phyloP scores from a whole-genome alignment of 768 basidiomycete species.

The Pulveroboletus ravenelii region DNA sequence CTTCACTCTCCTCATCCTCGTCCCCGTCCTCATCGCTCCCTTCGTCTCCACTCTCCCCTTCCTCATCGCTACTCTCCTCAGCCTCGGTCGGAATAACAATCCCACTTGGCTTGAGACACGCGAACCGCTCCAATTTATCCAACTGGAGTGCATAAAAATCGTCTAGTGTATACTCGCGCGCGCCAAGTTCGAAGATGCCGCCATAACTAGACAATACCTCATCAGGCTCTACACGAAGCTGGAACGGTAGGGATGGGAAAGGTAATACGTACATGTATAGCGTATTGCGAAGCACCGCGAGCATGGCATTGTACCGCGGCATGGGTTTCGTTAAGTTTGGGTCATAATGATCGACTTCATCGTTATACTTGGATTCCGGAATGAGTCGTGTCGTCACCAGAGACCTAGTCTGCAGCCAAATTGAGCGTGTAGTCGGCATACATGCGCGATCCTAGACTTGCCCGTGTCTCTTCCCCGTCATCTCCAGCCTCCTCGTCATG shows the following conservation, averaged over 20 bases:
- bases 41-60: slow-evolving; percentile 50
- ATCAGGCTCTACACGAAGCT: background rate
- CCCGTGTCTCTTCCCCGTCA: slow-evolving; percentile 9
- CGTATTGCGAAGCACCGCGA: slow-evolving; percentile 77
- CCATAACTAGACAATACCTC: slow-evolving; percentile 57
- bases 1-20: slow-evolving; percentile 30
- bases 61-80: slow-evolving; percentile 57
- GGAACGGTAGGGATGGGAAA: background rate
- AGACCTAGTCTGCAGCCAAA: background rate
- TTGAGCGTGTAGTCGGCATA: background rate
- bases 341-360: slow-evolving; percentile 56
- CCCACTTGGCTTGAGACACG: slow-evolving; percentile 66
- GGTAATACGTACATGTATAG: slow-evolving; percentile 66
- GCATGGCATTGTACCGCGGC: slow-evolving; percentile 83
- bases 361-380: slow-evolving; percentile 10
- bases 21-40: slow-evolving; percentile 54
- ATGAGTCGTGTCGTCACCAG: background rate
- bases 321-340: slow-evolving; percentile 60
- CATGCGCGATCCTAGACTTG: background rate
- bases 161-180: slow-evolving; percentile 83
- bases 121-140: slow-evolving; percentile 78
- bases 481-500: slow-evolving; percentile 12
- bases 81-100: slow-evolving; percentile 59
- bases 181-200: slow-evolving; percentile 80
- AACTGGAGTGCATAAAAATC: slow-evolving; percentile 80